Evolutionary conservation across 352 stramenopile genomes (phyloP).

Genomic region (Phytophthora niederhauseri): DNA sequence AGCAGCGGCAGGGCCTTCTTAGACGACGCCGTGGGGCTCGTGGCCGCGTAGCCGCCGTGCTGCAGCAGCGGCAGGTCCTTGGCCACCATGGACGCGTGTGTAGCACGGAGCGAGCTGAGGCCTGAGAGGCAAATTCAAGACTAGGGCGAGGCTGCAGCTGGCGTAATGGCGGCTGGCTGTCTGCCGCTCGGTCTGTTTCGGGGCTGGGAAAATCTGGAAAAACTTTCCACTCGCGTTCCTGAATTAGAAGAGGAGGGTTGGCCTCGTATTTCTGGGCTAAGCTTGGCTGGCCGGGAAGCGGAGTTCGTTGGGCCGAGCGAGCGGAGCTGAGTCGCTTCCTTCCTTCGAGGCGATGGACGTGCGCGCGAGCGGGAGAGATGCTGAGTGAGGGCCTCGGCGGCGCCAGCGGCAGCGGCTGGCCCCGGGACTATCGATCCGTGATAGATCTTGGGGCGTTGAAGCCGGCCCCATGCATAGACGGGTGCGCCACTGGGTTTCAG

Average conservation of each 20-base stretch:
- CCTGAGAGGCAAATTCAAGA: slow-evolving; percentile 31
- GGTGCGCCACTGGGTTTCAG: slow-evolving; percentile 14
- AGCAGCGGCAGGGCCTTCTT: slow-evolving; percentile 66
- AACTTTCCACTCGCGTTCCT: slow-evolving; percentile 21
- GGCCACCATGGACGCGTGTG: slow-evolving; percentile 30
- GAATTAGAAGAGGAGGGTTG: slow-evolving; percentile 19
- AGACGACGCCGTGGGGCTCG: slow-evolving; percentile 52
- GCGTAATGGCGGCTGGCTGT: slow-evolving; percentile 10
- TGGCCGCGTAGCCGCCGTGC: slow-evolving; percentile 38
- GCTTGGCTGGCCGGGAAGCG: not conserved
- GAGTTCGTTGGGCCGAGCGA: not conserved
- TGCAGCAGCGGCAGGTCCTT: slow-evolving; percentile 68
- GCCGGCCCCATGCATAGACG: slow-evolving; percentile 5
- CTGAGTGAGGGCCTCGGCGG: slow-evolving; percentile 5
- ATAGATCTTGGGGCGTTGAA: slow-evolving; percentile 18
- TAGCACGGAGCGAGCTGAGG: not conserved
- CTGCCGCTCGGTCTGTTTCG: slow-evolving; percentile 18
- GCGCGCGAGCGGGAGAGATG: slow-evolving; percentile 15
- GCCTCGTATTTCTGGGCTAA: not conserved
- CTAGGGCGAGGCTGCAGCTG: not conserved
- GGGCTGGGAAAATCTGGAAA: slow-evolving; percentile 28
- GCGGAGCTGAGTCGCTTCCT: not conserved
- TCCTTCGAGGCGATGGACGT: slow-evolving; percentile 1
- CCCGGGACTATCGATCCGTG: not conserved
- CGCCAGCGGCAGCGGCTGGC: not conserved